Percentiles rank a stretch among this genome's conserved stretches.
These are phyloP conservation scores for Backusella sp. DNA, from an alignment of 192 early-diverging fungal species.

Conservation along the genomic window DNA sequence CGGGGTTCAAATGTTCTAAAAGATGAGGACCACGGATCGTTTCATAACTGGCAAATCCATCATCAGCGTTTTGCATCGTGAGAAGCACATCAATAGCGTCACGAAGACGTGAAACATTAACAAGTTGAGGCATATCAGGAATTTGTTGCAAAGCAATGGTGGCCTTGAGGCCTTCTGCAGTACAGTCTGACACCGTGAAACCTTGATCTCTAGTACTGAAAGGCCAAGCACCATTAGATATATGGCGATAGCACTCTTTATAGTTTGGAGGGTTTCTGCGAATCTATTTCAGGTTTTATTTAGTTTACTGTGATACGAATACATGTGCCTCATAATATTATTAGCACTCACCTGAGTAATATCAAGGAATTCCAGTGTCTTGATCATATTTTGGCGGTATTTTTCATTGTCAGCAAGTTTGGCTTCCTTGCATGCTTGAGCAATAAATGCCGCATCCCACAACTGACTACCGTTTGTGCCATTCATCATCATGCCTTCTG, in stretches of 20 bases:
- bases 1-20: conserved; percentile 90
- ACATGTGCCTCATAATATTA: not conserved
- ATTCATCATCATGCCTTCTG: conserved; percentile 89
- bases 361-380: conserved; percentile 83
- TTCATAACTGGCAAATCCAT: conserved; percentile 96
- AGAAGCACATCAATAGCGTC: conserved; percentile 91
- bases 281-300: conserved; percentile 47
- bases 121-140: conserved; percentile 46
- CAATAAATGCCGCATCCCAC: conserved; percentile 92
- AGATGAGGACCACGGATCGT: conserved; percentile 70
- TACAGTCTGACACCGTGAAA: conserved; percentile 95
- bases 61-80: conserved; percentile 88
- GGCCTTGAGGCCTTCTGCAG: conserved; percentile 88
- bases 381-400: conserved; percentile 66
- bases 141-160: conserved; percentile 74
- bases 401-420: conserved; percentile 68
- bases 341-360: conserved; percentile 51
- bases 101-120: conserved; percentile 70
- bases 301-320: not conserved
- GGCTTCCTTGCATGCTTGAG: conserved; percentile 82
- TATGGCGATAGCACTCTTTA: conserved; percentile 75
- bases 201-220: conserved; percentile 93
- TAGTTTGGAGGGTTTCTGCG: conserved; percentile 66
- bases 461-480: conserved; percentile 97
- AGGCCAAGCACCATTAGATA: conserved; percentile 92